These are phyloP conservation scores for Rhazya stricta DNA, from an alignment of 257 asterid species.

Conservation along the genomic window DNA sequence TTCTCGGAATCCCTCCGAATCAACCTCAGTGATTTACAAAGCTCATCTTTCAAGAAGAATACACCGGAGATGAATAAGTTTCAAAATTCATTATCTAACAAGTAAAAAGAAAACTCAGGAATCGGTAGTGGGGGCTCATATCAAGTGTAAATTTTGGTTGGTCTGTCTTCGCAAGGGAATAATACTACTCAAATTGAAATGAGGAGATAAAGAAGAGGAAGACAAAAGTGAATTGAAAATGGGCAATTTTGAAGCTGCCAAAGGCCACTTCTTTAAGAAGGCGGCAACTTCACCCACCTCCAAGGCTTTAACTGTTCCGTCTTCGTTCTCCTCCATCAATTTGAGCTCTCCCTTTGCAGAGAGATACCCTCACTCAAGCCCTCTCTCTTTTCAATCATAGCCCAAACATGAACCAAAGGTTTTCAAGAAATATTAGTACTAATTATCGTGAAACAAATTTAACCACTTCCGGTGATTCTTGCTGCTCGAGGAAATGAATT, in stretches of 20 bases:
- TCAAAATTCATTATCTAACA: not conserved
- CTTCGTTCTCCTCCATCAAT: not conserved
- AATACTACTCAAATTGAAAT: conserved; percentile 2
- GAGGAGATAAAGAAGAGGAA: not conserved
- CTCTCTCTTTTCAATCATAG: conserved; percentile 30
- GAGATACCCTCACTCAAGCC: conserved; percentile 20
- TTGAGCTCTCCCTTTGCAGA: not conserved
- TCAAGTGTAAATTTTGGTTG: conserved; percentile 23
- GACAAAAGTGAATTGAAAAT: not conserved
- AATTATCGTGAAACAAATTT: not conserved
- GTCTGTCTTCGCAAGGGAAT: conserved; percentile 14
- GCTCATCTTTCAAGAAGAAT: not conserved
- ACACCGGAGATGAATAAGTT: not conserved
- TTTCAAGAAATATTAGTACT: not conserved
- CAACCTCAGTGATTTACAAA: not conserved
- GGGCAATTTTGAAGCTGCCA: conserved; percentile 18
- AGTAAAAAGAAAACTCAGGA: too few species aligned
- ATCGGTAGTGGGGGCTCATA: conserved; percentile 17
- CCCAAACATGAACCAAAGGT: not conserved
- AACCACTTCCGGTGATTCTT: not conserved
- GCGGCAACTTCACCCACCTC: conserved; percentile 19
- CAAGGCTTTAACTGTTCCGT: not conserved
- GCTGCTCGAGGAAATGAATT: not conserved
- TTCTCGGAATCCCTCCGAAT: not conserved
- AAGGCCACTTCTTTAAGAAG: not conserved